phyloP scores from a whole-genome alignment of 345 rosid species.

The Brassica incana region DNA sequence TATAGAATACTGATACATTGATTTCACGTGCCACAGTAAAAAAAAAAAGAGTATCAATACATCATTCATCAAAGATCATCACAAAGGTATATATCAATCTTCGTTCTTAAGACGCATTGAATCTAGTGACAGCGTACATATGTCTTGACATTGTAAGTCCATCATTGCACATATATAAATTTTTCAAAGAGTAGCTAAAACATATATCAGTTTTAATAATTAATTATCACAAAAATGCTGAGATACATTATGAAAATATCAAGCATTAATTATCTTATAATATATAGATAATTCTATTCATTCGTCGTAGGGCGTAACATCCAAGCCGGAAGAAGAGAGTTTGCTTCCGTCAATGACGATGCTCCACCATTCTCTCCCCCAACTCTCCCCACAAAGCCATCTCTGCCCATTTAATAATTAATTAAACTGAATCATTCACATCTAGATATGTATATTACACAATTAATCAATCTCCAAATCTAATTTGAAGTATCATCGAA shows the following conservation, averaged over 20 bases:
- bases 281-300: constrained; percentile 18
- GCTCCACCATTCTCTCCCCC: constrained; percentile 23
- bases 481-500: background rate
- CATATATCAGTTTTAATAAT: constrained; percentile 8
- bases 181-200: background rate
- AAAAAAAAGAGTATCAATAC: background rate
- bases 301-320: constrained; percentile 35
- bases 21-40: constrained; percentile 4
- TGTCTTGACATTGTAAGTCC: background rate
- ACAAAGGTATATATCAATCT: background rate
- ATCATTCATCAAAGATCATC: constrained; percentile 21
- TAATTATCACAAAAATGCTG: background rate
- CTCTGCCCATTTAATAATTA: constrained; percentile 15
- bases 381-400: constrained; percentile 29
- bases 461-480: background rate
- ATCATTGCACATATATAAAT: background rate
- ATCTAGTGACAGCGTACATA: background rate
- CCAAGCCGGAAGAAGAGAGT: constrained; percentile 39
- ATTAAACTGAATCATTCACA: constrained; percentile 3
- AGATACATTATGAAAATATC: constrained; percentile 22
- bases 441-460: background rate
- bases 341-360: constrained; percentile 23
- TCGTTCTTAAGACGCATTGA: background rate
- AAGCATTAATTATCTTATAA: constrained; percentile 11
- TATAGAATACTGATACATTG: constrained; percentile 3